A percentile compares a stretch with the other conserved stretches of the same genome.
phyloP scores from a whole-genome alignment of 306 rosid genomes.

The Amphicarpaea edgeworthii region DNA sequence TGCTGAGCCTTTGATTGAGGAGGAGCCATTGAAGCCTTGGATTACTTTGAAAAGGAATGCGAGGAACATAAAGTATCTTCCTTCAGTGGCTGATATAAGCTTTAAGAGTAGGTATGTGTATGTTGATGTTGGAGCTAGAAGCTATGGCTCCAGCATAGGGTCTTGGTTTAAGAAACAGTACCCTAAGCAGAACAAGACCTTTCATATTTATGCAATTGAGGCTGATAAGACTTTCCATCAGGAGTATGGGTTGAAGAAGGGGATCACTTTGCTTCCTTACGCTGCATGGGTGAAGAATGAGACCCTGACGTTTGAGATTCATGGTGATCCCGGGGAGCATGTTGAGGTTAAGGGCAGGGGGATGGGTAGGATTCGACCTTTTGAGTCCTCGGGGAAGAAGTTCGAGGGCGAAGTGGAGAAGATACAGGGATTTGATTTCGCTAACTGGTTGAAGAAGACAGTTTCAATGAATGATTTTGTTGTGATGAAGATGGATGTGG shows the following conservation, averaged over 20 bases:
- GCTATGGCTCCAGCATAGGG: conserved; percentile 95
- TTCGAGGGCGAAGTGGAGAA: conserved; percentile 78
- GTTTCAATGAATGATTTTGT: conserved; percentile 82
- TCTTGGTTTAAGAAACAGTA: conserved; percentile 98
- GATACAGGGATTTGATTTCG: conserved; percentile 89
- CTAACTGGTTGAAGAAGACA: conserved; percentile 76
- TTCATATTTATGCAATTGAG: conserved; percentile 89
- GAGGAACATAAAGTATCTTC: conserved; percentile 74
- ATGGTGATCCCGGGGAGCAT: conserved; percentile 77
- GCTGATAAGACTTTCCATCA: conserved; percentile 86
- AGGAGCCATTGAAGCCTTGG: conserved; percentile 96
- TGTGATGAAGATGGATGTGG: conserved; percentile 99
- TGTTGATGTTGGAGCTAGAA: conserved; percentile 96
- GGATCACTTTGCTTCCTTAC: conserved; percentile 73
- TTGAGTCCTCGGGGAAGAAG: conserved; percentile 38
- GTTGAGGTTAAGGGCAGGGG: conserved; percentile 78
- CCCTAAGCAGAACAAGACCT: conserved; percentile 94
- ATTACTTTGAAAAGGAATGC: conserved; percentile 83
- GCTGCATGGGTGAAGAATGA: conserved; percentile 99
- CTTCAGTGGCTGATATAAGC: conserved; percentile 89
- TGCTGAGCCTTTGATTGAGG: conserved; percentile 79
- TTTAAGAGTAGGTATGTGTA: conserved; percentile 83
- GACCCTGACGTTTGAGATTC: conserved; percentile 79
- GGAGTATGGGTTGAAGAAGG: conserved; percentile 80
- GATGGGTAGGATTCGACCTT: conserved; percentile 95